Conservation (phyloP, 2,329 filamentous ascomycete genomes). For the Ophiosphaerella herpotricha region DNA sequence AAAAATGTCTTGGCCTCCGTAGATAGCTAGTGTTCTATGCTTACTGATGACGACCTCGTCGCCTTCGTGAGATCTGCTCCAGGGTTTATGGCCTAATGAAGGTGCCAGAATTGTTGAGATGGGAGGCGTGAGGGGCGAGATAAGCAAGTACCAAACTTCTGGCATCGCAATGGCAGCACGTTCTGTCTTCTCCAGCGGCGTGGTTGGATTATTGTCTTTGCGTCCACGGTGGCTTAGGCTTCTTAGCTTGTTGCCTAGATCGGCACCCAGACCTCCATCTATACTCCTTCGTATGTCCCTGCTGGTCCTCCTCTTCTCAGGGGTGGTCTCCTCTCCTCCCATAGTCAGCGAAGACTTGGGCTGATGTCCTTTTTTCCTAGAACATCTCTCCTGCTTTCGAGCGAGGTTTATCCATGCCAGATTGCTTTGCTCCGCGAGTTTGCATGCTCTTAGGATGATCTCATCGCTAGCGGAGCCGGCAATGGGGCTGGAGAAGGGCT, state of each 20-base stretch:
- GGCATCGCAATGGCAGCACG: constrained; percentile 16
- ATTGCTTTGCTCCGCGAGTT: constrained; percentile 68
- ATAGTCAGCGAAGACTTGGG: constrained; percentile 40
- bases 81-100: constrained; percentile 33
- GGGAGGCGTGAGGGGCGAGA: constrained; percentile 54
- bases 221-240: constrained; percentile 34
- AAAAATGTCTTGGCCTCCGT: constrained; percentile 76
- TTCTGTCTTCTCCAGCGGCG: constrained; percentile 9
- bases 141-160: constrained; percentile 48
- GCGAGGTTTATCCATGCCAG: constrained; percentile 45
- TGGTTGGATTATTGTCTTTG: constrained; percentile 8
- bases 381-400: constrained; percentile 18
- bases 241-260: constrained; percentile 35
- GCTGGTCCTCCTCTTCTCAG: constrained; percentile 47
- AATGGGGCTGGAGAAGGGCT: constrained; percentile 60
- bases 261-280: constrained; percentile 41
- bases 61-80: constrained; percentile 22
- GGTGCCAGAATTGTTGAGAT: constrained; percentile 45
- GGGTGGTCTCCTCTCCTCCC: constrained; percentile 54
- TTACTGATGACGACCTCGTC: constrained; percentile 26
- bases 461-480: constrained; percentile 66
- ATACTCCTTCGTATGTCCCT: constrained; percentile 44
- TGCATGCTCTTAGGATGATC: constrained; percentile 70
- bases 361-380: constrained; percentile 35
- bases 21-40: constrained; percentile 66